These are phyloP conservation scores for Hericium erinaceus DNA, from an alignment of 768 basidiomycete genomes.

Conservation along the genomic window DNA sequence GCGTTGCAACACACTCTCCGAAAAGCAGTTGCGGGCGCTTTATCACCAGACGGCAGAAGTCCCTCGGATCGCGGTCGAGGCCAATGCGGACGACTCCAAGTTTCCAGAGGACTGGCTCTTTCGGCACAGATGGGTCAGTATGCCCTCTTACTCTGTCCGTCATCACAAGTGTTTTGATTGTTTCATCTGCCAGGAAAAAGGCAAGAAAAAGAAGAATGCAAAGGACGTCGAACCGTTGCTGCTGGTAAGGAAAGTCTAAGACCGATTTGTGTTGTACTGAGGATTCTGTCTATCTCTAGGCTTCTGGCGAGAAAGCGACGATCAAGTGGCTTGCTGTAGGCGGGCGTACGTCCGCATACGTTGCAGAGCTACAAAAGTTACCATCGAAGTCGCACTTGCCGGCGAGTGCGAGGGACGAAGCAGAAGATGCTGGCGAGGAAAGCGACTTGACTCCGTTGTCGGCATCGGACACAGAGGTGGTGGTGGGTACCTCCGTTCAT, in stretches of 20 bases:
- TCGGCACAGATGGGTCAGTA: constrained; percentile 56
- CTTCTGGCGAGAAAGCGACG: constrained; percentile 59
- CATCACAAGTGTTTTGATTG: background rate
- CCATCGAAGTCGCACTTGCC: background rate
- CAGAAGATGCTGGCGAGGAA: constrained; percentile 6
- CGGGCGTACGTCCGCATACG: constrained; percentile 68
- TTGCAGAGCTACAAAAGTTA: constrained; percentile 48
- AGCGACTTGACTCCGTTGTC: constrained; percentile 20
- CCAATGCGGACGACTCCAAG: constrained; percentile 57
- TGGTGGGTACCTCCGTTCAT: constrained; percentile 7
- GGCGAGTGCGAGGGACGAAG: background rate
- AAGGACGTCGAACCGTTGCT: constrained; percentile 19
- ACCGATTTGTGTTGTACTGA: background rate
- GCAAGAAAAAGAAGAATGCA: constrained; percentile 44
- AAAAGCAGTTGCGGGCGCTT: constrained; percentile 38
- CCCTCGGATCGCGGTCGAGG: constrained; percentile 52
- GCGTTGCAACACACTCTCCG: constrained; percentile 45
- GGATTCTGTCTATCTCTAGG: constrained; percentile 27
- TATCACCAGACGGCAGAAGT: constrained; percentile 47
- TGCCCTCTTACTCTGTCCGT: background rate
- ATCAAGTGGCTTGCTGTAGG: constrained; percentile 70
- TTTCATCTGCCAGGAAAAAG: constrained; percentile 25
- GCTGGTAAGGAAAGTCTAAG: constrained; percentile 28
- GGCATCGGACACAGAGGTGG: constrained; percentile 11
- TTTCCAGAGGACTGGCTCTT: constrained; percentile 67